phyloP scores from a whole-genome alignment of 768 basidiomycete genomes.

The Phylloporus arenicola region DNA sequence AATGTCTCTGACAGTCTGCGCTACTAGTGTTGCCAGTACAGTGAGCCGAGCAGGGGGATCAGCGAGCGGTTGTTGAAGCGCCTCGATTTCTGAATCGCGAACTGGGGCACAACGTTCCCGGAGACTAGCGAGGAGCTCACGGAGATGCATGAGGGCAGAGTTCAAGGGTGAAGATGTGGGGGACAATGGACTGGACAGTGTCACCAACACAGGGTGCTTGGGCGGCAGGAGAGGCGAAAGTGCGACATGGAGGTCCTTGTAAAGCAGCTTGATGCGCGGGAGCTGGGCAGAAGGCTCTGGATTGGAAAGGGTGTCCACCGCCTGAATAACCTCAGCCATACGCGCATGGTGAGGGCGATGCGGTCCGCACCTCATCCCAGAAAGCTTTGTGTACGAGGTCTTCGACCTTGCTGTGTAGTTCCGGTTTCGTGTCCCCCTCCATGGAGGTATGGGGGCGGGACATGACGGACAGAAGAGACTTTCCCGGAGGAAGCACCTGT shows the following conservation, averaged over 20 bases:
- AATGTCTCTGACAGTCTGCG: slow-evolving; percentile 43
- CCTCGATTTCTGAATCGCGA: slow-evolving; percentile 52
- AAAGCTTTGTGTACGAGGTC: slow-evolving; percentile 57
- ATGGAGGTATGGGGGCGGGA: slow-evolving; percentile 22
- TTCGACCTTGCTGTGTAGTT: slow-evolving; percentile 45
- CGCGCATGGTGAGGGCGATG: slow-evolving; percentile 2
- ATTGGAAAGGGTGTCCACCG: slow-evolving; percentile 48
- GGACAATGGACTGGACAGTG: slow-evolving; percentile 53
- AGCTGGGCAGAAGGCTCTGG: slow-evolving; percentile 56
- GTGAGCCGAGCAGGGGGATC: slow-evolving; percentile 22
- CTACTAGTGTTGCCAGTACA: slow-evolving; percentile 43
- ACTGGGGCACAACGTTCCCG: slow-evolving; percentile 62
- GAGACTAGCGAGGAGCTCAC: slow-evolving; percentile 47
- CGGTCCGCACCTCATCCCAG: slow-evolving; percentile 61
- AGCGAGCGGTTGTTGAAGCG: slow-evolving; percentile 34
- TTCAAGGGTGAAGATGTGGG: slow-evolving; percentile 66
- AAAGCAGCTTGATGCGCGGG: slow-evolving; percentile 50
- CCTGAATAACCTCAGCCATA: slow-evolving; percentile 38
- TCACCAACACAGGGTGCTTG: slow-evolving; percentile 43
- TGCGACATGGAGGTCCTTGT: slow-evolving; percentile 46
- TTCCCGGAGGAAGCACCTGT: slow-evolving; percentile 62
- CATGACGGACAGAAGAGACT: slow-evolving; percentile 65
- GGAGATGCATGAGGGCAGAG: slow-evolving; percentile 49
- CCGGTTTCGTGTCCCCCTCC: slow-evolving; percentile 20
- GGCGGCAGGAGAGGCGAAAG: slow-evolving; percentile 57